Evolutionary conservation across 1,284 basidiomycete species (phyloP).

Genomic region (Ganoderma lucidum): DNA sequence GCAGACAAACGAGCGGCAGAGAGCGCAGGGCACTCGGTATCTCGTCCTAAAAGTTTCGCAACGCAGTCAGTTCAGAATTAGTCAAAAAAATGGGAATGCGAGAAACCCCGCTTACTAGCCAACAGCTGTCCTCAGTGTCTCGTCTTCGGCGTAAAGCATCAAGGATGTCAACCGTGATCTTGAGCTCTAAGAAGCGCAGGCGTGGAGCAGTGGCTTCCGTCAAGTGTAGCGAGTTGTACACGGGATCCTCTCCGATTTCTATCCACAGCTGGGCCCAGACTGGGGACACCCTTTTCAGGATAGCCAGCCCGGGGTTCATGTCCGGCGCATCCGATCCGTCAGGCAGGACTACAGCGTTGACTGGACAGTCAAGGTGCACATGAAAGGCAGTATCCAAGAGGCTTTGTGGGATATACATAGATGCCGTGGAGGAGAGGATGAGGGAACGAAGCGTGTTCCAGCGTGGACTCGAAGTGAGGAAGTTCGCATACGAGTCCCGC

Average conservation of each 20-base stretch:
- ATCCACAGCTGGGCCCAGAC: constrained; percentile 11
- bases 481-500: background rate
- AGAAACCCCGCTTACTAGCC: constrained; percentile 15
- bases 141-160: background rate
- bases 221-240: background rate
- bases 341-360: background rate
- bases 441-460: background rate
- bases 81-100: background rate
- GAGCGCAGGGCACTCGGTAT: background rate
- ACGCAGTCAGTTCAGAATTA: background rate
- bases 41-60: background rate
- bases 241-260: background rate
- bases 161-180: background rate
- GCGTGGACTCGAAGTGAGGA: background rate
- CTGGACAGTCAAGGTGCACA: background rate
- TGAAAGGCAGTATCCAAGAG: background rate
- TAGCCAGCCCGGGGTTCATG: background rate
- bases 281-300: constrained; percentile 8
- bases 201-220: constrained; percentile 5
- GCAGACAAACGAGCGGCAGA: constrained; percentile 1
- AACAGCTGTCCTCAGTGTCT: background rate
- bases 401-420: background rate
- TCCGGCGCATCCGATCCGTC: background rate
- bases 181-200: constrained; percentile 19
- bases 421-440: background rate